Evolutionary conservation across 345 rosid species (phyloP).

Genomic region (thale cress (Arabidopsis thaliana)): TAIR10.1 NC_003074.8:3881001-3881500

Average conservation of each 20-base stretch:
- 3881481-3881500: background rate
- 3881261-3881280: background rate
- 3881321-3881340: background rate
- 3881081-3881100: conserved; percentile 10
- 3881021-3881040: conserved; percentile 34
- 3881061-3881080: conserved; percentile 23
- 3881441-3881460: conserved; percentile 95
- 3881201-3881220: background rate
- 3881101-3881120: background rate
- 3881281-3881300: background rate
- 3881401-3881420: conserved; percentile 88
- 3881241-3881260: background rate
- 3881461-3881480: conserved; percentile 72
- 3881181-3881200: background rate
- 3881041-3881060: conserved; percentile 26
- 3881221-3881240: conserved; percentile 14
- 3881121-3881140: background rate
- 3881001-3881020: background rate
- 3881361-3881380: conserved; percentile 68
- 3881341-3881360: background rate
- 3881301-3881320: background rate
- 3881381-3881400: conserved; percentile 69
- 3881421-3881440: conserved; percentile 82
- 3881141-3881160: background rate
- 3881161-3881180: background rate